phyloP scores from a whole-genome alignment of 2,329 filamentous ascomycete genomes.

The Arthrobotrys musiformis region DNA sequence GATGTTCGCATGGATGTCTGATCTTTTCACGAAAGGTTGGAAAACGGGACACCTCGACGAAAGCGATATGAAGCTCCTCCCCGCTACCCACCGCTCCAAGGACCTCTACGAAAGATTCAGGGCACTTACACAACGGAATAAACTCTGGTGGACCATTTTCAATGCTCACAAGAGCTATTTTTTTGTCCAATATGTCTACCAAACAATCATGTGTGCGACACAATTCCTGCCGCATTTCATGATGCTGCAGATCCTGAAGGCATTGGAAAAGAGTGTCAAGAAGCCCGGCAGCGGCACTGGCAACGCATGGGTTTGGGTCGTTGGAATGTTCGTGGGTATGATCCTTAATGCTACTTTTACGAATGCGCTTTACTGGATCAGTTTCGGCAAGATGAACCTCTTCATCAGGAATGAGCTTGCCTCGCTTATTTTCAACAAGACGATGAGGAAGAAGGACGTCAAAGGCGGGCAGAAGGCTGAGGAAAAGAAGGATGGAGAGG shows the following conservation, averaged over 20 bases:
- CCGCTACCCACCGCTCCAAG: conserved; percentile 23
- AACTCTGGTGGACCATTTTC: conserved; percentile 40
- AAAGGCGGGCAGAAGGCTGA: conserved; percentile 70
- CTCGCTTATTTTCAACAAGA: conserved; percentile 79
- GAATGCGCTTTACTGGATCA: conserved; percentile 36
- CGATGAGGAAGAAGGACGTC: conserved; percentile 79
- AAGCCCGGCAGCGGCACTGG: conserved; percentile 65
- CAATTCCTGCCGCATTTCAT: conserved; percentile 77
- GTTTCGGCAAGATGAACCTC: conserved; percentile 62
- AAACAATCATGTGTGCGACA: conserved; percentile 49
- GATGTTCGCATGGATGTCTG: conserved; percentile 31
- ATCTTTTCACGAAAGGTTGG: conserved; percentile 44
- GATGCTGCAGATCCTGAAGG: conserved; percentile 73
- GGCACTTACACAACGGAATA: conserved; percentile 17
- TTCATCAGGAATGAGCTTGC: conserved; percentile 75
- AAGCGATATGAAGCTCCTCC: conserved; percentile 40
- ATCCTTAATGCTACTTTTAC: conserved; percentile 62
- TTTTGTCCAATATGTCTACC: conserved; percentile 57
- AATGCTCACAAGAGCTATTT: conserved; percentile 57
- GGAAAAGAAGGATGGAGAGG: conserved; percentile 61
- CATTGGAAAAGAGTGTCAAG: conserved; percentile 70
- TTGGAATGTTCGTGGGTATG: conserved; percentile 72
- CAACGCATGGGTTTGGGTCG: conserved; percentile 75
- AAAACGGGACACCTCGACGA: conserved; percentile 52
- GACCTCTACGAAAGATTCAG: conserved; percentile 33